phyloP scores from a whole-genome alignment of 352 stramenopile genomes.

The Phytopythium sindhum region DNA sequence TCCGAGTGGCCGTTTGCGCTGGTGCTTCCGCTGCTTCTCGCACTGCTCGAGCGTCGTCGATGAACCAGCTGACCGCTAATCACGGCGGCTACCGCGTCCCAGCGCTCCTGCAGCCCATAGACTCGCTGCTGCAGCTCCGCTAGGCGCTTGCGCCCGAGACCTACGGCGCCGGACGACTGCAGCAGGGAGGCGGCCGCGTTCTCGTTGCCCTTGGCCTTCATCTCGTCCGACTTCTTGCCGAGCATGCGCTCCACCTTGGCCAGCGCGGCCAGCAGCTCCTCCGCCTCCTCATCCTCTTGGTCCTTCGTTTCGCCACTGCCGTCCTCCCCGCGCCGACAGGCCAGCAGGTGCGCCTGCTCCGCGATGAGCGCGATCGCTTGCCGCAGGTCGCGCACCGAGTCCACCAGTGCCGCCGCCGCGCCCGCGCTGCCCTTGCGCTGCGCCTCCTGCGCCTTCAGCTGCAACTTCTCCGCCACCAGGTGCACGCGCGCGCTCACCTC shows the following conservation, averaged over 20 bases:
- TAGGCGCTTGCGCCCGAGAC: slow-evolving; percentile 27
- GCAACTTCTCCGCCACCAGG: slow-evolving; percentile 73
- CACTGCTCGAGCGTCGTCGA: slow-evolving; percentile 5
- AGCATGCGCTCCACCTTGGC: slow-evolving; percentile 51
- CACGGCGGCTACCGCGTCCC: slow-evolving; percentile 17
- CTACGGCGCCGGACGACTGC: slow-evolving; percentile 47
- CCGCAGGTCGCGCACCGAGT: slow-evolving; percentile 56
- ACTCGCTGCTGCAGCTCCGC: slow-evolving; percentile 50
- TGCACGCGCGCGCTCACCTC: slow-evolving; percentile 61
- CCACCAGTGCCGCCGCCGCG: slow-evolving; percentile 37
- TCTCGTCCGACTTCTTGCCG: slow-evolving; percentile 74
- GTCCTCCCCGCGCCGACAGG: slow-evolving; percentile 18
- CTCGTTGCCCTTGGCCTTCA: slow-evolving; percentile 66
- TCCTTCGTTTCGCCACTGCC: slow-evolving; percentile 16
- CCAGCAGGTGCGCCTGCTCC: slow-evolving; percentile 52
- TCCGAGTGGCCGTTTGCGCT: background rate
- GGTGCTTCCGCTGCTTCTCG: background rate
- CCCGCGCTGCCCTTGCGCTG: slow-evolving; percentile 52
- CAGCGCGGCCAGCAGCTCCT: slow-evolving; percentile 38
- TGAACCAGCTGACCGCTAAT: background rate
- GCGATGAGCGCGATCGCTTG: slow-evolving; percentile 46
- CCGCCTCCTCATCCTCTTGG: slow-evolving; percentile 16
- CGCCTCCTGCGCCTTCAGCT: slow-evolving; percentile 63
- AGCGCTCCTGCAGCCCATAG: slow-evolving; percentile 31
- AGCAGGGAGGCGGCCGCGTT: slow-evolving; percentile 43